Base-by-base conservation (phyloP, 805 yeast species). In the Priceomyces melissophilus region DNA sequence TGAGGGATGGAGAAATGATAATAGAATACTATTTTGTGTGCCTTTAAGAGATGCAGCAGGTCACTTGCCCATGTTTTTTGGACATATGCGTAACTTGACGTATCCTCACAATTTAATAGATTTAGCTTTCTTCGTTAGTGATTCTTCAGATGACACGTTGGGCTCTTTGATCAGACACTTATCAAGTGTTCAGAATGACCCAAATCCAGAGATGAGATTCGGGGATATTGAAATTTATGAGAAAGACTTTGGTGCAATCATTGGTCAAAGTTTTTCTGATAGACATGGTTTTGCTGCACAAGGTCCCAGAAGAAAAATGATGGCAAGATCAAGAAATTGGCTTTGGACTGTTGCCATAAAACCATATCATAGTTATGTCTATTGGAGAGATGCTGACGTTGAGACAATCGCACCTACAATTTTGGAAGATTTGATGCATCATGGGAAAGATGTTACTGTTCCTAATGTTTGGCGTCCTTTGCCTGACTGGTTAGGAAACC, bases 361-460 rank as follows among this genome's bases (percentile, higher is more conserved):
- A 60, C 97, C 98, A 1, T 82, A 91, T 60, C 98, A 91, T 60
- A 81, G 95, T 6, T 89, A 90, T 85, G 96, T 91, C 6, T 89
- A 90, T 61, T 91, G 98, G 98, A 74, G 98, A 63, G 98, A 91
- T 67, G 96, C 93, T 10, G 98, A 91, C 63, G 96, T 91, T n/a
- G 96, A 90, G 60, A 82, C 90, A 0, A 80, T 84, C 25, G 95
- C 96, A 3, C 74, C 82, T 1, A 82, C 96, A 1, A 79, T 90
- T 45, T 63, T 90, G 46, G 96, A 90, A 63, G 97, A 90, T 63
- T 69, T 90, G 53, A 91, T 91, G 97, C 85, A 79, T 53, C 96
- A 88, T 61, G 81, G 84, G 59, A 79, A 78, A 57, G 98, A 91
- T 60, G 93, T 91, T 23, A 87, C 91, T 38, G 97, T 91, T 12